phyloP scores from a whole-genome alignment of 768 basidiomycete species.

The Tulasnella sp. region DNA sequence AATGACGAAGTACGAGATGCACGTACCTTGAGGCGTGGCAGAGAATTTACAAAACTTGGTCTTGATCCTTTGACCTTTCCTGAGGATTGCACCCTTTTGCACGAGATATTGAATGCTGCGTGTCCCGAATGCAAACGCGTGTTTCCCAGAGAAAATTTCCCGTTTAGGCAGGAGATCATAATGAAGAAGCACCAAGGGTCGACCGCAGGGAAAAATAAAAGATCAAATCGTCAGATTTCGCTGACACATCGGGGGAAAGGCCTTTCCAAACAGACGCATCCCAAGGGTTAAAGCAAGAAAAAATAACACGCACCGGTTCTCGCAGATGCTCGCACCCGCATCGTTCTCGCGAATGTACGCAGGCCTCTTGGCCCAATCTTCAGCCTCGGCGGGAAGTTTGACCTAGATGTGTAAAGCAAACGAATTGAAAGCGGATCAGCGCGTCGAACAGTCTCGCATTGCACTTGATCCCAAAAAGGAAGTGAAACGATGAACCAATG shows the following conservation, averaged over 20 bases:
- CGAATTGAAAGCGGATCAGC: neutral
- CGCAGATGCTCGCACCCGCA: conserved; percentile 66
- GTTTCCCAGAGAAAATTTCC: neutral
- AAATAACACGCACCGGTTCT: conserved; percentile 55
- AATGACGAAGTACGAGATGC: neutral
- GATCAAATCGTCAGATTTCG: neutral
- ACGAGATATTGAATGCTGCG: conserved; percentile 75
- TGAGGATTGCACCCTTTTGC: conserved; percentile 72
- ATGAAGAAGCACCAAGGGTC: neutral
- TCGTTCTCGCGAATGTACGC: conserved; percentile 72
- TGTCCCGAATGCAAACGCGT: neutral
- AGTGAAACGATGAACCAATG: neutral
- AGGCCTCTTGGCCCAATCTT: conserved; percentile 76
- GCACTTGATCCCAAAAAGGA: neutral
- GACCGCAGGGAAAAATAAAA: neutral
- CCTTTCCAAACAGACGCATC: neutral
- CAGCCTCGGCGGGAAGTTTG: conserved; percentile 76
- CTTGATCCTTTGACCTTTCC: conserved; percentile 75
- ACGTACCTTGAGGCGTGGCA: conserved; percentile 31
- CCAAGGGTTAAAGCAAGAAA: neutral
- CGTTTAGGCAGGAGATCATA: neutral
- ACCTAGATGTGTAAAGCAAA: conserved; percentile 37
- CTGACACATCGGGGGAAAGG: neutral
- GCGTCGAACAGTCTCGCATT: neutral
- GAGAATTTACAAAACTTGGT: conserved; percentile 59